Base-by-base conservation (phyloP, 768 basidiomycete genomes). In the Psilocybe cyanescens region DNA sequence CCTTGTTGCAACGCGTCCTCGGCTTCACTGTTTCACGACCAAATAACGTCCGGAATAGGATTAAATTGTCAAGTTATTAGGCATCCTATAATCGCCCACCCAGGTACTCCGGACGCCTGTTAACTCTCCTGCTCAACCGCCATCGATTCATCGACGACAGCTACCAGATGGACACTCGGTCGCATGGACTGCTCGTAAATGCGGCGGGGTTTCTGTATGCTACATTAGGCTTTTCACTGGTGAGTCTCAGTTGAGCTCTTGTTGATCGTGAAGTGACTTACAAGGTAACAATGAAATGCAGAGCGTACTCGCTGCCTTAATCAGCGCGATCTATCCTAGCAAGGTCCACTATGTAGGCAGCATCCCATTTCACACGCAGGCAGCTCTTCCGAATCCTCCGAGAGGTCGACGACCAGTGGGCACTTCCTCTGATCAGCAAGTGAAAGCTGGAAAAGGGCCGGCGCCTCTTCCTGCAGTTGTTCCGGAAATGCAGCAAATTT, bases 191-290 rank as follows among this genome's bases (percentile, higher is more conserved):
- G 3, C 58, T 72, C 29, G 68, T 75, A n/a, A 72, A 67, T 64
- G 63, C 65, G 30, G 75, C 69, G 17, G 73, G 76, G n/a, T 69
- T 73, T 45, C 53, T 76, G 17, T 75, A 74, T 44, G 76, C 73
- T 28, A 64, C 67, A 8, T 63, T 74, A 35, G 78, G 78, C 2
- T 75, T 79, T 58, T 70, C 68, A 46, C 59, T 79, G 70, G 78
- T 78, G 58, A 68, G 77, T 67, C 6, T 7, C 35, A 39, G 28
- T 12, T 57, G 30, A 44, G n/a, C n/a, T 44, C 14, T 44, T 44
- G 41, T 44, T 48, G 49, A 28, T 3, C 33, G 45, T 47, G 4
- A 33, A 6, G 28, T 55, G 49, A 39, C 35, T 17, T 55, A 45
- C 45, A 28, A 58, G 35, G 33, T 33, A 45, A 31, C 35, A 17